Conservation (phyloP, 2,329 filamentous ascomycete genomes). For the Xylaria sp. region DNA sequence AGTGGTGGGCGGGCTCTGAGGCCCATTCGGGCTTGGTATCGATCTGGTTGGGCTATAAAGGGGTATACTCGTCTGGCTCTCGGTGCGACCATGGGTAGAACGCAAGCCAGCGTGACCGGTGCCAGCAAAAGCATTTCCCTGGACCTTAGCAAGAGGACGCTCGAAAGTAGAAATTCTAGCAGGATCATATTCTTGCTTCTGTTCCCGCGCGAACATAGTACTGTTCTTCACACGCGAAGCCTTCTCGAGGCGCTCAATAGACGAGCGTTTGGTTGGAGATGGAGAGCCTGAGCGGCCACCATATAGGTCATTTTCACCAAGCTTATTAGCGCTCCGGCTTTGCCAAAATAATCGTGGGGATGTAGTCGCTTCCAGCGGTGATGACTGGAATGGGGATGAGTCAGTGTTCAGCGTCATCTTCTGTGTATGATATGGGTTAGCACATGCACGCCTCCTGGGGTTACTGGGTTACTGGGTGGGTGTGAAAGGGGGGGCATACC, state of each 20-base stretch:
- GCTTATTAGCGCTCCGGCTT: conserved; percentile 70
- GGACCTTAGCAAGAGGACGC: conserved; percentile 80
- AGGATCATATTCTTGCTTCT: conserved; percentile 92
- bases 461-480: conserved; percentile 34
- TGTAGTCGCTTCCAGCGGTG: conserved; percentile 72
- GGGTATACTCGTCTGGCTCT: conserved; percentile 71
- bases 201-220: conserved; percentile 93
- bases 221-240: conserved; percentile 97
- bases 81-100: conserved; percentile 61
- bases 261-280: conserved; percentile 82
- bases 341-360: conserved; percentile 95
- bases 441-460: not conserved
- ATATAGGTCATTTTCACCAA: conserved; percentile 75
- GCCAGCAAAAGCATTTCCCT: conserved; percentile 75
- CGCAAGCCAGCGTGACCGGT: conserved; percentile 64
- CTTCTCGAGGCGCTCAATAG: conserved; percentile 93
- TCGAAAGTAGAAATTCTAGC: conserved; percentile 80
- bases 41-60: conserved; percentile 64
- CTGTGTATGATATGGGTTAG: conserved; percentile 55
- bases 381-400: conserved; percentile 86
- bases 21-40: conserved; percentile 45
- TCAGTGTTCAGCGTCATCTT: conserved; percentile 77
- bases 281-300: conserved; percentile 69
- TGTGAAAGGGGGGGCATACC: conserved; percentile 62
- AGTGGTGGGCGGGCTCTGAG: conserved; percentile 52